These are phyloP conservation scores for Phytophthora melonis DNA, from an alignment of 352 stramenopile genomes.

Conservation along the genomic window DNA sequence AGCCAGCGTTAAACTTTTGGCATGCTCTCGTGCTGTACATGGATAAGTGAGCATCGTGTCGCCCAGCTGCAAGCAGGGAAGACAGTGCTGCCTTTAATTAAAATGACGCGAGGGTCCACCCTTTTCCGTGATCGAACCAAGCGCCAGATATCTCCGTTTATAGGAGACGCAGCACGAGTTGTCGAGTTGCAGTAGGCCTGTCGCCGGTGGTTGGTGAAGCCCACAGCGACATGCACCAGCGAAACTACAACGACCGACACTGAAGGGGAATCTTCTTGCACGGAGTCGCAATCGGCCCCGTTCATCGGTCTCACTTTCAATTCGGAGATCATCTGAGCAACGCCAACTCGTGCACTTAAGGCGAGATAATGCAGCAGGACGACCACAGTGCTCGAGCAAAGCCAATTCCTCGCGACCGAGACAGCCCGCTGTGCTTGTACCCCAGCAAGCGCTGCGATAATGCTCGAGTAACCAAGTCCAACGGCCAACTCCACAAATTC, in stretches of 20 bases:
- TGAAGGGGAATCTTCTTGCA: constrained; percentile 4
- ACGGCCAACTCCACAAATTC: constrained; percentile 45
- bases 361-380: constrained; percentile 12
- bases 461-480: constrained; percentile 45
- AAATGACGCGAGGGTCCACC: neutral
- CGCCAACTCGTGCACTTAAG: neutral
- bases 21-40: no score
- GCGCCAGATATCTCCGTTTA: neutral
- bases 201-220: neutral
- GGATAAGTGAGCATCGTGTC: no score
- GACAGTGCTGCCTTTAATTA: no score
- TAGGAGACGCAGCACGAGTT: neutral
- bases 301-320: constrained; percentile 10
- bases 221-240: neutral
- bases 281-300: neutral
- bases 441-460: constrained; percentile 54
- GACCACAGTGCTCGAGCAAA: neutral
- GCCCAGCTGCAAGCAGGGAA: no score
- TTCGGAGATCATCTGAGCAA: constrained; percentile 15
- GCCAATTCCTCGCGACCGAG: neutral
- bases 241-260: neutral
- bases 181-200: neutral
- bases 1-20: neutral
- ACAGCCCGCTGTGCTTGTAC: constrained; percentile 36
- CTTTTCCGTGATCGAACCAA: neutral